These are phyloP conservation scores for Leishmania braziliensis DNA, from an alignment of 208 protist species.

Conservation along the genomic window DNA sequence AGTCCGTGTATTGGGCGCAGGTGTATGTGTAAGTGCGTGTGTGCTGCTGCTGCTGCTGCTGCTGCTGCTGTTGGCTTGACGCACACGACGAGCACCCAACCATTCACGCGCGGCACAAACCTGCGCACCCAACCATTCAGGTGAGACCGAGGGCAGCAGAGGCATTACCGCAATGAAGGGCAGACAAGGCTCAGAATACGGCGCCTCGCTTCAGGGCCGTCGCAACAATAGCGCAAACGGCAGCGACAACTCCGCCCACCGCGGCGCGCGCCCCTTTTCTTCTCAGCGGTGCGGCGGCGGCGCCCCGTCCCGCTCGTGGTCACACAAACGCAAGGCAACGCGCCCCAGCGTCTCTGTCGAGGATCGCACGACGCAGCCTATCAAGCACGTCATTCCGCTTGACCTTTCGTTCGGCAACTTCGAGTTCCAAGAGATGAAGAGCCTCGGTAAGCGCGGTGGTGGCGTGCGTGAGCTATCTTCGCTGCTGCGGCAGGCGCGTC, in stretches of 20 bases:
- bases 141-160: background rate
- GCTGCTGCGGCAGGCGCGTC: conserved; percentile 55
- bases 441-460: conserved; percentile 68
- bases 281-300: conserved; percentile 6
- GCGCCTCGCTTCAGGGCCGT: background rate
- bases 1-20: background rate
- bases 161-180: background rate
- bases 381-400: conserved; percentile 45
- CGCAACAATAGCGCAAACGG: background rate
- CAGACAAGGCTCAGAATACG: background rate
- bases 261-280: conserved; percentile 15
- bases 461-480: conserved; percentile 72
- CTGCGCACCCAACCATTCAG: background rate
- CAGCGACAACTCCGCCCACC: conserved; percentile 3
- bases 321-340: conserved; percentile 8
- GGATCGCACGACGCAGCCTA: conserved; percentile 27
- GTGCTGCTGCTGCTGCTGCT: background rate
- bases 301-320: conserved; percentile 19
- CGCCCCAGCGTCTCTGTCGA: conserved; percentile 4
- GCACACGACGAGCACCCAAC: background rate
- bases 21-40: background rate
- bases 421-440: conserved; percentile 76
- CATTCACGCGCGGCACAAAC: background rate
- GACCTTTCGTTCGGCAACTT: conserved; percentile 84
- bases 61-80: background rate